Percentiles rank a stretch among this genome's conserved stretches.
Evolutionary conservation across 2,329 filamentous ascomycete species (phyloP).

Genomic region (Penicillium sclerotiorum): DNA sequence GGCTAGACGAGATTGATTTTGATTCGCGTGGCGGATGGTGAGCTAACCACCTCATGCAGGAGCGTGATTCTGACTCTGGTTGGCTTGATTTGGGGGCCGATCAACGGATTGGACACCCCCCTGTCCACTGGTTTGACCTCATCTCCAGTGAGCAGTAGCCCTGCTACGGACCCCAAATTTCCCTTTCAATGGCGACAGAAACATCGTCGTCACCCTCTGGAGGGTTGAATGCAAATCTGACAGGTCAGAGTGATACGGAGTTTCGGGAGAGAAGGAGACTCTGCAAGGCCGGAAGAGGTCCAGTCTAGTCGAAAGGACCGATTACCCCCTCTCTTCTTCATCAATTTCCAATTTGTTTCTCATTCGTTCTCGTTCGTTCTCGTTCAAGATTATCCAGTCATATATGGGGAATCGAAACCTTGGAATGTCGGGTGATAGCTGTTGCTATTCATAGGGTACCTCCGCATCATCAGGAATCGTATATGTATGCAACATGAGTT

Average conservation of each 20-base stretch:
- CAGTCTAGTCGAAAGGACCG: slow-evolving; percentile 1
- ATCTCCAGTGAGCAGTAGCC: background rate
- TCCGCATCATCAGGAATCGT: too few species aligned
- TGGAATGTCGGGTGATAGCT: too few species aligned
- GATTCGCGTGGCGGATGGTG: slow-evolving; percentile 12
- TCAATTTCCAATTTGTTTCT: too few species aligned
- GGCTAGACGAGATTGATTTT: slow-evolving; percentile 9
- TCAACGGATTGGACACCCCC: background rate
- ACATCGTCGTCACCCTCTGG: background rate
- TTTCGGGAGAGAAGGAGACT: background rate
- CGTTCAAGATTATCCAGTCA: too few species aligned
- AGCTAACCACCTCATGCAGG: background rate
- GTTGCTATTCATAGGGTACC: too few species aligned
- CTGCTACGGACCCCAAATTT: slow-evolving; percentile 1
- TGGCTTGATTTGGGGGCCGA: background rate
- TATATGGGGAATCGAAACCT: too few species aligned
- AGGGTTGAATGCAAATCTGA: slow-evolving; percentile 4
- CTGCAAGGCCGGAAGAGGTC: background rate
- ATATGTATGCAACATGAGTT: too few species aligned
- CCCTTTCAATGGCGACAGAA: background rate
- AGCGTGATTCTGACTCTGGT: background rate
- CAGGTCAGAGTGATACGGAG: slow-evolving; percentile 4
- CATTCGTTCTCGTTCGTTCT: too few species aligned
- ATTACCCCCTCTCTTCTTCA: background rate
- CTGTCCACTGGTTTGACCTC: background rate